These are phyloP conservation scores for Dimocarpus longan DNA, from an alignment of 345 rosid genomes.

Conservation along the genomic window DNA sequence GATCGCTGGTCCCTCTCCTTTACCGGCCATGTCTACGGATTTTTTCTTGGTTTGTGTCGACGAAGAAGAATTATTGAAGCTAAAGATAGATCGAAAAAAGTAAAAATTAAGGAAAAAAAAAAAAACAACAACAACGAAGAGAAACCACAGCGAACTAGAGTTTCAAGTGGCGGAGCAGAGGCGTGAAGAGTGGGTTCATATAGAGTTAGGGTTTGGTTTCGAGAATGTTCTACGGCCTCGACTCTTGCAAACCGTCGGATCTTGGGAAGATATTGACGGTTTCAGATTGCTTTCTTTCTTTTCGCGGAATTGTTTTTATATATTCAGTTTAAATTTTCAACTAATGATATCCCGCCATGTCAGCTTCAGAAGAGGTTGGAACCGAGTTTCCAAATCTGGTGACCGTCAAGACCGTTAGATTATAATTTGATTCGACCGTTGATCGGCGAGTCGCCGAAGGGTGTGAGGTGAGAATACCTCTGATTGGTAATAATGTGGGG, in stretches of 20 bases:
- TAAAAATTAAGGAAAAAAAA: neutral
- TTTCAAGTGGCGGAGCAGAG: conserved; percentile 18
- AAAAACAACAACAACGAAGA: neutral
- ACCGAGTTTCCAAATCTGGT: neutral
- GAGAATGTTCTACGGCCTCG: conserved; percentile 35
- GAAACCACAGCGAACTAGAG: conserved; percentile 34
- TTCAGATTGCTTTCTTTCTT: conserved; percentile 1
- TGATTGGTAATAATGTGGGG: neutral
- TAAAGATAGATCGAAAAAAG: neutral
- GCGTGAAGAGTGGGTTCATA: conserved; percentile 15
- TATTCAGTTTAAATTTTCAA: no score
- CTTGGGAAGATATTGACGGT: conserved; percentile 27
- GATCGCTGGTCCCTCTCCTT: conserved; percentile 83
- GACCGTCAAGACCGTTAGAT: neutral
- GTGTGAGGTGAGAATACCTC: neutral
- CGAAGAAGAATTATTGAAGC: conserved; percentile 9
- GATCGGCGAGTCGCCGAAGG: neutral
- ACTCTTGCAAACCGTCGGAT: conserved; percentile 33
- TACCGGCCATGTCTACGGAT: conserved; percentile 51
- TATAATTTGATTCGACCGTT: neutral
- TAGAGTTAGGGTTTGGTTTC: conserved; percentile 37
- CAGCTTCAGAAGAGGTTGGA: neutral
- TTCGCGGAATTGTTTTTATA: neutral
- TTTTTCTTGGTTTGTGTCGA: neutral
- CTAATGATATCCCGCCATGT: neutral